phyloP scores from a whole-genome alignment of 495 filamentous ascomycete genomes.

The Venustampulla echinocandica region DNA sequence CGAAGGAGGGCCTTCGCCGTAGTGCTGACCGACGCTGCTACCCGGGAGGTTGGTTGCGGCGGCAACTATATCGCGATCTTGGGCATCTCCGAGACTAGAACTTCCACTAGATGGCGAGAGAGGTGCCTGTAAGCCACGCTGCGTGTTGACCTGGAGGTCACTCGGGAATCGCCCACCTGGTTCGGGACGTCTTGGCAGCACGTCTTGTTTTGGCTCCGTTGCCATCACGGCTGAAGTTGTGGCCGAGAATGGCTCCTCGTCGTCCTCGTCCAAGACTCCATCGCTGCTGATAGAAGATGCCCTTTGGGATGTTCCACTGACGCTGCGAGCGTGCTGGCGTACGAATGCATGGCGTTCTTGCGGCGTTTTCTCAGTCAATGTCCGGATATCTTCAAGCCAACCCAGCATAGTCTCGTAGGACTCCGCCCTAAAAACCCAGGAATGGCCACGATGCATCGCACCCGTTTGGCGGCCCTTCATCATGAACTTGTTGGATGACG shows the following conservation, averaged over 20 bases:
- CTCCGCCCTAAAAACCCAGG: constrained; percentile 96
- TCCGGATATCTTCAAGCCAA: constrained; percentile 90
- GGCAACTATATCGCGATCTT: constrained; percentile 49
- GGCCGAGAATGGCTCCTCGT: constrained; percentile 75
- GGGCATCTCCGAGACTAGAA: constrained; percentile 44
- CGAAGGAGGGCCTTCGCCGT: constrained; percentile 7
- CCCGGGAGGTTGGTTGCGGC: constrained; percentile 45
- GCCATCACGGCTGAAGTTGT: constrained; percentile 41
- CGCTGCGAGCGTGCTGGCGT: constrained; percentile 62
- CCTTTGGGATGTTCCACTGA: constrained; percentile 55
- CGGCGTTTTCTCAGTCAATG: constrained; percentile 76
- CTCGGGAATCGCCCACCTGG: constrained; percentile 88
- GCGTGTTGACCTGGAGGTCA: constrained; percentile 64
- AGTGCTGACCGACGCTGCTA: constrained; percentile 30
- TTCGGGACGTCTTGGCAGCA: constrained; percentile 51
- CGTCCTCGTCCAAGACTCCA: constrained; percentile 69
- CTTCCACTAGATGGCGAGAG: constrained; percentile 70
- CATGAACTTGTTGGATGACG: constrained; percentile 95
- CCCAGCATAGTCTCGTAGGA: constrained; percentile 81
- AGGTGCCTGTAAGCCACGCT: constrained; percentile 66
- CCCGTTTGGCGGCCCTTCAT: constrained; percentile 93
- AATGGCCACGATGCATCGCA: constrained; percentile 86
- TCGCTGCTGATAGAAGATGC: constrained; percentile 60
- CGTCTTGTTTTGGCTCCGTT: constrained; percentile 37
- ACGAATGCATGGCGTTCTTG: constrained; percentile 85